Evolutionary conservation across 2,329 filamentous ascomycete species (phyloP), one percentile per base, ranked within the genome.

Genomic region (Scedosporium minutisporum): DNA sequence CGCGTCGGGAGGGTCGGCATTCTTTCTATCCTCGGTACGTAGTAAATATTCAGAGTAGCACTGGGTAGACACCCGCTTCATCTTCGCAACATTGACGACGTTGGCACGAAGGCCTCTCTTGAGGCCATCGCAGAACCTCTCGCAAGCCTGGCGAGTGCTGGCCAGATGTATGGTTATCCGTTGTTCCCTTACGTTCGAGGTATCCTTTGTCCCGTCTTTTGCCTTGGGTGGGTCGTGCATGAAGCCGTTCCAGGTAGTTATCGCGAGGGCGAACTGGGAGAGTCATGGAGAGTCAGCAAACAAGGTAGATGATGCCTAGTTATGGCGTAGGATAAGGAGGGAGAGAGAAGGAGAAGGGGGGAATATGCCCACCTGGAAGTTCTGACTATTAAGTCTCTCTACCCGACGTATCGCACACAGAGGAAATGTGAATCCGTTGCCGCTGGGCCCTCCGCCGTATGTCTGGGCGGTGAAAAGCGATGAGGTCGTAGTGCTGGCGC

Each of bases 361-460:
- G 9, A 16, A 18, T 12, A 38, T 12, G 33, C 61, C 23, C 76
- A 86, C 82, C 76, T 87, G 85, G 72, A 96, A 95, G 67, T 88
- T 95, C 70, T 96, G 90, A 70, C 91, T 97, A 71, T 96, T 93
- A 63, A 99, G 80, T 63, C 95, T 84, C 78, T 99, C 95, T 23
- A 99, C 95, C 60, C 93, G 83, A 65, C 95, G 84, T 69, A 99
- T 93, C 61, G 91, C 90, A 74, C 90, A 97, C 23, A 99, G 82
- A 4, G 95, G 95, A 62, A 97, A 86, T 1, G 91, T 97, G 74
- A 99, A 97, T 64, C 95, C 95, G 79, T 97, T 97, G 46, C 93
- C 93, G 62, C 91, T 90, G 3, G 95, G 93, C 0, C 95, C 95
- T 23, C 90, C 91, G 64, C 95, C 92, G 71, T 96, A 89, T 29